These are phyloP conservation scores for Podospora fimiseda DNA, from an alignment of 495 filamentous ascomycete genomes.

Conservation along the genomic window DNA sequence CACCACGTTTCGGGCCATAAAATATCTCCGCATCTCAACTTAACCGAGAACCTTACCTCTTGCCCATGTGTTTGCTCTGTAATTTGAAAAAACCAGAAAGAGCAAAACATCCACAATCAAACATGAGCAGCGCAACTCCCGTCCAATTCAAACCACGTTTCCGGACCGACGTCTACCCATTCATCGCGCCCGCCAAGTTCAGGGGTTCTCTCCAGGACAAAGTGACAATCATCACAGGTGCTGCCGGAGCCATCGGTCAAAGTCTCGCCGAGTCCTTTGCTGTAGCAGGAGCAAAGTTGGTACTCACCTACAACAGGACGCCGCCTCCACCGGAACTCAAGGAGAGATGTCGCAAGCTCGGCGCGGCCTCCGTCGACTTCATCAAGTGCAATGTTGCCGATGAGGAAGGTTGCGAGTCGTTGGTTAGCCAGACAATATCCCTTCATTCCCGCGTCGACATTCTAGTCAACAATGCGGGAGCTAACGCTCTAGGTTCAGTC, in stretches of 20 bases:
- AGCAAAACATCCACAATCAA: no score
- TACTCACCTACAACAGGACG: constrained; percentile 31
- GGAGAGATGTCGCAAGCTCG: constrained; percentile 17
- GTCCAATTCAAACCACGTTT: constrained; percentile 24
- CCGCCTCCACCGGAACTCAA: constrained; percentile 18
- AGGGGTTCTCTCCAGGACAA: constrained; percentile 22
- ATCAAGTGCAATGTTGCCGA: constrained; percentile 25
- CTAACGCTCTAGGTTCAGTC: constrained; percentile 24
- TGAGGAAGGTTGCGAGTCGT: constrained; percentile 21
- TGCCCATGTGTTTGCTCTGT: no score
- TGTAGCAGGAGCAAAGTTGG: constrained; percentile 26
- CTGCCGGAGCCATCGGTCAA: constrained; percentile 25
- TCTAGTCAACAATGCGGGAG: constrained; percentile 30
- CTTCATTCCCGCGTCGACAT: constrained; percentile 20
- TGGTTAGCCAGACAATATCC: constrained; percentile 17
- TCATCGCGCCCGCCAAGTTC: constrained; percentile 27
- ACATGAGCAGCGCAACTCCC: background rate
- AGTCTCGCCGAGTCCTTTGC: constrained; percentile 30
- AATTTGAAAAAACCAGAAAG: no score
- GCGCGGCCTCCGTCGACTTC: constrained; percentile 20
- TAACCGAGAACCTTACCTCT: no score
- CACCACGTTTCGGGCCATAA: no score
- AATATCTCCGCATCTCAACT: no score
- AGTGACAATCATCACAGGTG: constrained; percentile 27
- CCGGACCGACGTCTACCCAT: constrained; percentile 30